phyloP scores from a whole-genome alignment of 2,329 filamentous ascomycete genomes.

The Calonectria multiphialidica region DNA sequence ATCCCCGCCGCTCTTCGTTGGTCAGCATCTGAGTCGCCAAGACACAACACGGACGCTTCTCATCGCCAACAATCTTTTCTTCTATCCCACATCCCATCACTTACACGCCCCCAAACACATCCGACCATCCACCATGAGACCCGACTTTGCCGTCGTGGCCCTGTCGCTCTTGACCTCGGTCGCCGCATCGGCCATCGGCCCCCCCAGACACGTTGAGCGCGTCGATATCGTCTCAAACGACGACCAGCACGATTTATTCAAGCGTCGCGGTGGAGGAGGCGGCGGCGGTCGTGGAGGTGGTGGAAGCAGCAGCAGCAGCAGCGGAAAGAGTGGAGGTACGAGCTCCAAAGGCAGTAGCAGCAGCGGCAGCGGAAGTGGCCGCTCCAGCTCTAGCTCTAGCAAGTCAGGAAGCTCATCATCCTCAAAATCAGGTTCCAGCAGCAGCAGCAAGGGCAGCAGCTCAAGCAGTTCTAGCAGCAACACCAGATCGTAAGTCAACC shows the following conservation, averaged over 20 bases:
- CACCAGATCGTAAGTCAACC: slow-evolving; percentile 23
- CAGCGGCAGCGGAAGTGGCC: not conserved
- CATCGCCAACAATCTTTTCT: not conserved
- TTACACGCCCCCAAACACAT: slow-evolving; percentile 27
- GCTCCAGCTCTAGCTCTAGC: slow-evolving; percentile 24
- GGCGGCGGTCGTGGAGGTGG: slow-evolving; percentile 60
- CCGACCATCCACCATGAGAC: slow-evolving; percentile 47
- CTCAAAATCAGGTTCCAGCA: slow-evolving; percentile 21
- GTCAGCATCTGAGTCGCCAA: not conserved
- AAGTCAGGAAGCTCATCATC: slow-evolving; percentile 36
- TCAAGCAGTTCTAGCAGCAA: slow-evolving; percentile 31
- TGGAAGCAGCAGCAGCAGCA: slow-evolving; percentile 39
- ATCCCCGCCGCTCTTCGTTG: not conserved
- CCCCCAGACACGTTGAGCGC: slow-evolving; percentile 39
- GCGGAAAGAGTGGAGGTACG: slow-evolving; percentile 29
- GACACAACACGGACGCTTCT: not conserved
- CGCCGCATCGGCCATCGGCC: slow-evolving; percentile 41
- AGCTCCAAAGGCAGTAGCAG: not conserved
- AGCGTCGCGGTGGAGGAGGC: slow-evolving; percentile 71
- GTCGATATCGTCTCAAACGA: slow-evolving; percentile 37
- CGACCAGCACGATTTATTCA: slow-evolving; percentile 63
- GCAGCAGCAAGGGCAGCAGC: slow-evolving; percentile 27
- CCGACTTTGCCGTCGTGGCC: slow-evolving; percentile 45
- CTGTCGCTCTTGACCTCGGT: slow-evolving; percentile 45
- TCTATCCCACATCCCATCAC: not conserved